Percentiles rank a stretch among this genome's conserved stretches.
phyloP scores from a whole-genome alignment of 1,284 basidiomycete species.

The Mycena citricolor region DNA sequence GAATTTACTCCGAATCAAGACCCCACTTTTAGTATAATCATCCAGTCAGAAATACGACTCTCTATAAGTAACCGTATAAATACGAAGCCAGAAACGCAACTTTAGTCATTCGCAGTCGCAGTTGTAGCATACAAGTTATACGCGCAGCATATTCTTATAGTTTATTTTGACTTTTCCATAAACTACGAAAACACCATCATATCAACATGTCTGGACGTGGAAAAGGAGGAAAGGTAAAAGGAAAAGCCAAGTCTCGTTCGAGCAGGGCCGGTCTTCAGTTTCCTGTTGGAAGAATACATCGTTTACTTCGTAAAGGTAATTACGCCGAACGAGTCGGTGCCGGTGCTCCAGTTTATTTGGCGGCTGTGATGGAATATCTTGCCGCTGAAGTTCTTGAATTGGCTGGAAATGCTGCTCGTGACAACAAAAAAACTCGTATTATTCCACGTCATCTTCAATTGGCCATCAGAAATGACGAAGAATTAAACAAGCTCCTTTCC shows the following conservation, averaged over 20 bases:
- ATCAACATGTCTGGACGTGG: too few relatives aligned
- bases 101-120: too few relatives aligned
- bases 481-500: too few relatives aligned
- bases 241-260: constrained; percentile 61
- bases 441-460: constrained; percentile 85
- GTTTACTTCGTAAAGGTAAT: constrained; percentile 80
- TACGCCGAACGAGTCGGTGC: constrained; percentile 73
- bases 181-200: too few relatives aligned
- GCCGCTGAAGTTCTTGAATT: constrained; percentile 88
- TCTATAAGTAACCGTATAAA: too few relatives aligned
- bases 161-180: too few relatives aligned
- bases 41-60: too few relatives aligned
- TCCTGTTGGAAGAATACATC: constrained; percentile 87
- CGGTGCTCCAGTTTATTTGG: constrained; percentile 83
- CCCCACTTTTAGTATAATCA: too few relatives aligned
- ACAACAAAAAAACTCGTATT: constrained; percentile 81
- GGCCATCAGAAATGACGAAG: constrained; percentile 82
- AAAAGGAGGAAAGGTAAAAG: constrained; percentile 43
- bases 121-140: too few relatives aligned
- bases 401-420: constrained; percentile 78
- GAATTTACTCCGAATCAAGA: too few relatives aligned
- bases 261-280: constrained; percentile 81
- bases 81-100: too few relatives aligned
- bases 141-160: too few relatives aligned
- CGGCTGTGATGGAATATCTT: constrained; percentile 83